Evolutionary conservation across 176 grass and related monocot species (phyloP), one percentile per base, ranked within the genome.

Genomic region (Phoenix roebelenii): DNA sequence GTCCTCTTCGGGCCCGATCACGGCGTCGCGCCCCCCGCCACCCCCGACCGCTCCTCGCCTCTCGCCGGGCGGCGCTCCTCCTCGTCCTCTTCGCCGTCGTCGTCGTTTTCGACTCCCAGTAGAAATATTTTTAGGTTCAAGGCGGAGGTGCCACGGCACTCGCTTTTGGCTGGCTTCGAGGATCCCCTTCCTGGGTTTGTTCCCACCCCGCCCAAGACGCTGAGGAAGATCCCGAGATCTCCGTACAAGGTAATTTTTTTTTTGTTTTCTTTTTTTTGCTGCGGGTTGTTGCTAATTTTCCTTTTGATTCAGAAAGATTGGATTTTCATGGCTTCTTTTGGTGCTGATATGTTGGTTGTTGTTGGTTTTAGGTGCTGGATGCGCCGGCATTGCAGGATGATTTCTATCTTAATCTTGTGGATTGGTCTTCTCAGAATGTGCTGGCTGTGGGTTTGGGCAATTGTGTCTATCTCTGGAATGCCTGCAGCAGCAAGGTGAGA

Each of bases 351-450:
- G 9, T 44, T 44, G 35, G 35, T 52, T 54, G 4, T 55, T 25
- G 20, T 25, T 64, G 17, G 24, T 79, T 84, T 61, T 59, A 99
- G 94, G 94, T 93, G 60, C 53, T 99, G 18, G 94, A 99, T 72
- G 94, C 94, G 3, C 94, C 94, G 5, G 94, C 94, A 32, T 84
- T 99, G 70, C 94, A 93, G 75, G 94, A 99, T 22, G 94, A 99
- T 74, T 99, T 99, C 87, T 99, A 99, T 77, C 74, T 99, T n/a
- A 99, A 99, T 65, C 94, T 99, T 9, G 88, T 99, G 10, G 94
- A 99, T 77, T 99, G 88, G 88, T 99, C 94, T 0, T 92, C 94
- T 22, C 88, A 99, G 17, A 99, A 99, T 72, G 77, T 99, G 23
- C 76, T 99, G 6, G 79, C 94, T 1, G 94, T 99, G 29, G 94